Evolutionary conservation across 1,139 yeast genomes (phyloP), one percentile per base, ranked within the genome.

Genomic region (Pneumocystis carinii): DNA sequence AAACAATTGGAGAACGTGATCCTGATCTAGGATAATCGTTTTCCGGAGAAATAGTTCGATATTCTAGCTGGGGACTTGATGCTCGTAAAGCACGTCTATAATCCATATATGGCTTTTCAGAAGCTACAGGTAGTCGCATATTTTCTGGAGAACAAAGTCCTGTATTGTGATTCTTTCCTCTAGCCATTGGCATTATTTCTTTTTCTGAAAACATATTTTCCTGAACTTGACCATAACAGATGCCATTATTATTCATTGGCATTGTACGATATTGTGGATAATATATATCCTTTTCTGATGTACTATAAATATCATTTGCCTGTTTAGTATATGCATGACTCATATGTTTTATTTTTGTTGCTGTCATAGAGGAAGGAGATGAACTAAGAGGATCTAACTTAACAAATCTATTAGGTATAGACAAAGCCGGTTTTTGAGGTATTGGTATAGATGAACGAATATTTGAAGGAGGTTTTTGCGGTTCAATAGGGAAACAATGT

Each of bases 271-370:
- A 48, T 24, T 48, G 55, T 12, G 10, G 6, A 32, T 7, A 36
- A 41, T 53, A 36, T n/a, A 27, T 19, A 15, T 53, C 59, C 14
- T 62, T 38, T 37, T 42, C 63, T 8, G 36, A 56, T 42, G 42
- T 39, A 7, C 58, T 53, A 14, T 72, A 72, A 69, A 73, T 64
- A 59, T 71, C 72, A 60, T 68, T 66, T 2, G 74, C 72, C 65
- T 71, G 73, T 37, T 65, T 62, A 14, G 70, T 62, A 65, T 71
- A 73, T 59, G 65, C 67, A 59, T 65, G 66, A 19, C 71, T 69
- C 3, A 75, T 70, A 39, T 70, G 67, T 37, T 71, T 68, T 75
- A 73, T 73, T 41, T 72, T 74, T 2, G 67, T 69, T 14, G 75
- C 71, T 7, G 75, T 72, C 62, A 72, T 71, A 14, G 75, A 75